These are phyloP conservation scores for Eutypa lata DNA, from an alignment of 2,329 filamentous ascomycete genomes.

Conservation along the genomic window DNA sequence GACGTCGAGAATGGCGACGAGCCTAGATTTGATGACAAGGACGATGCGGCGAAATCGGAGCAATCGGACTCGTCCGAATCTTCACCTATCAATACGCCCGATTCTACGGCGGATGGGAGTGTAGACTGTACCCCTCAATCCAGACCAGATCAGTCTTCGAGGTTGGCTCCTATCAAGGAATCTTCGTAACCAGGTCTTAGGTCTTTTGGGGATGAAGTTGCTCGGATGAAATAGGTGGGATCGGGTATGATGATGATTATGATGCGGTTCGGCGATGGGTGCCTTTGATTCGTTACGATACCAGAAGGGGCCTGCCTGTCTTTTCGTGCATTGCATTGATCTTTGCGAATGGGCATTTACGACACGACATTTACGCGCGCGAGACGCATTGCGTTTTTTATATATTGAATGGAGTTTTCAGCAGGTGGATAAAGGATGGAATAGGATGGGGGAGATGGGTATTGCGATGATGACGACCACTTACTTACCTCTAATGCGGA, in stretches of 20 bases:
- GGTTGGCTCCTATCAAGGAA: not conserved
- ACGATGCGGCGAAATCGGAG: slow-evolving; percentile 21
- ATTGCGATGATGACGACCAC: no score
- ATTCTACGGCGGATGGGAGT: slow-evolving; percentile 17
- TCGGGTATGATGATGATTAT: no score
- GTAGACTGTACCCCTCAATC: slow-evolving; percentile 21
- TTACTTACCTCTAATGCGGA: no score
- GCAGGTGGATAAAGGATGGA: no score
- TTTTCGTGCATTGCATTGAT: not conserved
- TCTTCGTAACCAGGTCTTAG: not conserved
- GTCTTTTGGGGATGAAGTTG: no score
- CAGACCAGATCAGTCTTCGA: not conserved
- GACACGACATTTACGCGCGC: no score
- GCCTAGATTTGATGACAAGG: slow-evolving; percentile 4
- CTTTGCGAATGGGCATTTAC: not conserved
- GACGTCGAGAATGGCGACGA: slow-evolving; percentile 5
- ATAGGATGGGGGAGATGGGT: no score
- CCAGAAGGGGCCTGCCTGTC: not conserved
- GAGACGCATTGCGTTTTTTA: no score
- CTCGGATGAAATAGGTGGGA: no score
- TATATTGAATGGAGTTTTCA: no score
- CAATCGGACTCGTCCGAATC: slow-evolving; percentile 25
- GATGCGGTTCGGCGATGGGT: no score
- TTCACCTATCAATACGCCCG: slow-evolving; percentile 22
- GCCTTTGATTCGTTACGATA: not conserved